Evolutionary conservation across 1,284 basidiomycete species (phyloP).

Genomic region (Wolfiporia cocos): DNA sequence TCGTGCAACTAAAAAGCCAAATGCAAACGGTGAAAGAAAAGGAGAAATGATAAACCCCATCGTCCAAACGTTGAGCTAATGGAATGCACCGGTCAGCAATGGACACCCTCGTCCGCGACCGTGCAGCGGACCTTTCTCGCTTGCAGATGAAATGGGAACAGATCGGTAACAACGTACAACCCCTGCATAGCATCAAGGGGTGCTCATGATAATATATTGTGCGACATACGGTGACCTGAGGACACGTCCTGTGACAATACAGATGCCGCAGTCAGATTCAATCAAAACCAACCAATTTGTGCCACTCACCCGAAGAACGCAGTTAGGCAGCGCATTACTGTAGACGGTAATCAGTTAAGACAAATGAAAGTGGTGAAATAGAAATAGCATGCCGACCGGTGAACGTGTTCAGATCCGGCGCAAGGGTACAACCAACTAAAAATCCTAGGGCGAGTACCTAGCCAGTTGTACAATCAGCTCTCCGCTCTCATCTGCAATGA

Average conservation of each 20-base stretch:
- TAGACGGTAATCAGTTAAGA: not conserved
- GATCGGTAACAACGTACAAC: conserved; percentile 58
- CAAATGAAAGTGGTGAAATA: not conserved
- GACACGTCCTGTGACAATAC: conserved; percentile 42
- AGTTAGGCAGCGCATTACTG: conserved; percentile 65
- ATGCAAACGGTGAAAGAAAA: conserved; percentile 62
- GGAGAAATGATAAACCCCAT: conserved; percentile 64
- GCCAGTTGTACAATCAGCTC: not conserved
- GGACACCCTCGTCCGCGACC: too few species aligned
- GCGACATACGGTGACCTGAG: conserved; percentile 57
- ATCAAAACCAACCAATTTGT: not conserved
- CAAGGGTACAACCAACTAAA: conserved; percentile 46
- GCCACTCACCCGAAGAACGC: conserved; percentile 62
- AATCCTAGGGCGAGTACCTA: conserved; percentile 43
- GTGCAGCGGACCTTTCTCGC: conserved; percentile 52
- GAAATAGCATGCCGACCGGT: conserved; percentile 29
- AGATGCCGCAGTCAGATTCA: not conserved
- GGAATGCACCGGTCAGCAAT: too few species aligned
- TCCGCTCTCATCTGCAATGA: not conserved
- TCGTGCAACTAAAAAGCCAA: conserved; percentile 64
- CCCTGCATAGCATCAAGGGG: conserved; percentile 33
- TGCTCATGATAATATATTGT: not conserved
- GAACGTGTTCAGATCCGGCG: conserved; percentile 46
- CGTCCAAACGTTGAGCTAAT: conserved; percentile 70
- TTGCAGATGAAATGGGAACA: conserved; percentile 73